phyloP scores from a whole-genome alignment of 331 rosid species.

The Phaseolus coccineus region DNA sequence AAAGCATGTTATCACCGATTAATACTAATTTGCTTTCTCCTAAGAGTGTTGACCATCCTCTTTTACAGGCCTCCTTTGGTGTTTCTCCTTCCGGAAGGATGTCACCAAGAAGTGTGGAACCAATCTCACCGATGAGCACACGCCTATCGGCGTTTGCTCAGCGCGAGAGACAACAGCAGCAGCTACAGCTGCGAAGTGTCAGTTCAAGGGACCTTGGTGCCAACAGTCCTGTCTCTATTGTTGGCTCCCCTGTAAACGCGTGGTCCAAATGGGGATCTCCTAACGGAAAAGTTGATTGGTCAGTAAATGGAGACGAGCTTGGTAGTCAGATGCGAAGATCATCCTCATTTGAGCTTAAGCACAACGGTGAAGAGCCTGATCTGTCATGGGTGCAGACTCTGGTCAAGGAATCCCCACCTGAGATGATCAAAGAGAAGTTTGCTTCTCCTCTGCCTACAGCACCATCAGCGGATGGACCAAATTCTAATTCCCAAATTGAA shows the following conservation, averaged over 20 bases:
- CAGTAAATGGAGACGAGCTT: constrained; percentile 57
- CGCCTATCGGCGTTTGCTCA: constrained; percentile 61
- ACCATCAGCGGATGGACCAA: constrained; percentile 63
- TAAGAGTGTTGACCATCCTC: constrained; percentile 62
- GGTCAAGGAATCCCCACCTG: constrained; percentile 83
- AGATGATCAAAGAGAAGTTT: constrained; percentile 64
- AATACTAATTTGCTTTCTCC: constrained; percentile 67
- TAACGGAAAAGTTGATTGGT: constrained; percentile 71
- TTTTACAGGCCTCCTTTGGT: constrained; percentile 64
- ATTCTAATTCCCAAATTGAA: constrained; percentile 63
- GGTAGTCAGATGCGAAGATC: constrained; percentile 50
- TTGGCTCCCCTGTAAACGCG: constrained; percentile 67
- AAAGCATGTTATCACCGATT: constrained; percentile 65
- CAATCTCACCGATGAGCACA: constrained; percentile 68
- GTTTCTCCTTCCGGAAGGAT: constrained; percentile 68
- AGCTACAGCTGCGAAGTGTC: constrained; percentile 58
- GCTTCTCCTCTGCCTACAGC: constrained; percentile 50
- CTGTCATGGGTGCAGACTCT: constrained; percentile 86
- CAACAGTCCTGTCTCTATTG: constrained; percentile 51
- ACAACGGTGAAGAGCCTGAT: constrained; percentile 82
- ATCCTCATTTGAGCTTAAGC: constrained; percentile 62
- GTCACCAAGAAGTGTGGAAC: constrained; percentile 75
- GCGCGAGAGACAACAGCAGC: constrained; percentile 59
- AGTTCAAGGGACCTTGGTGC: constrained; percentile 73
- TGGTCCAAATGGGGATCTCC: constrained; percentile 87